phyloP scores from a whole-genome alignment of 805 yeast genomes.

The Scheffersomyces ergatensis region DNA sequence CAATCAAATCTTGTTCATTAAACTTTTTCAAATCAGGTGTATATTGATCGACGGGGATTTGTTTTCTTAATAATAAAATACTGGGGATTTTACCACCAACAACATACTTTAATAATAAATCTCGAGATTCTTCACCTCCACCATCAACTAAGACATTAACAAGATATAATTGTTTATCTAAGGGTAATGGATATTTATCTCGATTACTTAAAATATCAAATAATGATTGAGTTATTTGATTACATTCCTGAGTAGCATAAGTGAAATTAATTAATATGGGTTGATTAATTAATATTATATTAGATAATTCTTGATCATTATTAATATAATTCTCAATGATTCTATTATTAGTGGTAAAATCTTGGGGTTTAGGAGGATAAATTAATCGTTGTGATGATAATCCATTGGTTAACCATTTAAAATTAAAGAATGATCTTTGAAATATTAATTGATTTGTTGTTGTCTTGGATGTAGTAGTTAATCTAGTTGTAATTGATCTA shows the following conservation, averaged over 20 bases:
- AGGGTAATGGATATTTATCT: constrained; percentile 36
- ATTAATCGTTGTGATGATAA: constrained; percentile 24
- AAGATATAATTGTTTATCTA: constrained; percentile 46
- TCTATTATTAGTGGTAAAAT: constrained; percentile 38
- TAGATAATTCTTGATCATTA: constrained; percentile 58
- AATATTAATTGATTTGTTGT: neutral
- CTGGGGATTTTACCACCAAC: constrained; percentile 57
- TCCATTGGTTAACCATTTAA: constrained; percentile 3
- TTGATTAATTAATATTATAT: constrained; percentile 47
- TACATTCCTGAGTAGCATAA: constrained; percentile 60
- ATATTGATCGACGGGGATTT: constrained; percentile 46
- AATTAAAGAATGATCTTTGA: neutral
- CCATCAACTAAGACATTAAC: constrained; percentile 75
- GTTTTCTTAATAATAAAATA: constrained; percentile 64
- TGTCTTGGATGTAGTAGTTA: no score
- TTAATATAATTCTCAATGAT: constrained; percentile 44
- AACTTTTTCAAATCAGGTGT: constrained; percentile 18
- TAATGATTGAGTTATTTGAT: constrained; percentile 60
- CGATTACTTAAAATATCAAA: constrained; percentile 28
- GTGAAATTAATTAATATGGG: constrained; percentile 76
- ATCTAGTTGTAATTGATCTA: neutral
- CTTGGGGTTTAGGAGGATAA: constrained; percentile 39
- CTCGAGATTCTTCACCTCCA: constrained; percentile 49
- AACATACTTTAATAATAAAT: constrained; percentile 53
- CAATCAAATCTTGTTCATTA: constrained; percentile 26